Conservation (phyloP, 208 protist genomes). For the Herpetomonas samuelpessoai region DNA sequence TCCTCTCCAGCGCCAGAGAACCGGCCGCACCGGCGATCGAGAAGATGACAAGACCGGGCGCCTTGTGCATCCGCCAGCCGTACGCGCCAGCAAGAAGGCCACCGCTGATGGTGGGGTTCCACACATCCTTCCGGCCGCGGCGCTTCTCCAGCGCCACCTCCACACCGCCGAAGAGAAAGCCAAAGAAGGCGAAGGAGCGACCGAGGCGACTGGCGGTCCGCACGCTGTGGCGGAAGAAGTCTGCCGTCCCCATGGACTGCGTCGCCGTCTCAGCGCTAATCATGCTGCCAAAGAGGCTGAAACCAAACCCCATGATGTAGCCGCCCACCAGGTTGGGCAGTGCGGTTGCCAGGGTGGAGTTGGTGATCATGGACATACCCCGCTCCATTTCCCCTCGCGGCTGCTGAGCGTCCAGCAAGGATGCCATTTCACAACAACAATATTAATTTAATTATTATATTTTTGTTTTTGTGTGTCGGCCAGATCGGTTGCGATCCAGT, state of each 20-base stretch:
- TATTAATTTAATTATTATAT: too few relatives aligned
- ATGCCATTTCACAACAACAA: too few relatives aligned
- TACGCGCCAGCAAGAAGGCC: conserved; percentile 75
- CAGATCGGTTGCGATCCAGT: too few relatives aligned
- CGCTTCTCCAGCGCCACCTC: conserved; percentile 92
- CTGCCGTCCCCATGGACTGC: conserved; percentile 84
- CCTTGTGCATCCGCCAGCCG: conserved; percentile 80
- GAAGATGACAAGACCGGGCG: conserved; percentile 67
- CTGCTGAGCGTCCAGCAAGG: conserved; percentile 58
- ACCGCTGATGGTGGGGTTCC: conserved; percentile 77
- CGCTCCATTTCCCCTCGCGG: conserved; percentile 63
- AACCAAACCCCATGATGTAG: conserved; percentile 87
- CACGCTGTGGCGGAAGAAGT: conserved; percentile 84
- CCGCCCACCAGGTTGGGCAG: conserved; percentile 65
- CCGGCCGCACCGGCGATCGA: conserved; percentile 60
- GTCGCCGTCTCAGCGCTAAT: conserved; percentile 81
- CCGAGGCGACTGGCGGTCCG: conserved; percentile 61
- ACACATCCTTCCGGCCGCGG: conserved; percentile 80
- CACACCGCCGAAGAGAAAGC: conserved; percentile 86
- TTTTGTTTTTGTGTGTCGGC: too few relatives aligned
- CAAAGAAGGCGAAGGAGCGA: conserved; percentile 81
- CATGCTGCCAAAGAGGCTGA: conserved; percentile 88
- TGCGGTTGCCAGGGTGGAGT: conserved; percentile 64
- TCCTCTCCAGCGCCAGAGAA: conserved; percentile 77
- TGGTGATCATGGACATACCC: conserved; percentile 52